Evolutionary conservation across 176 grass and related monocot genomes (phyloP).

Genomic region (Saccharum spontaneum): DNA sequence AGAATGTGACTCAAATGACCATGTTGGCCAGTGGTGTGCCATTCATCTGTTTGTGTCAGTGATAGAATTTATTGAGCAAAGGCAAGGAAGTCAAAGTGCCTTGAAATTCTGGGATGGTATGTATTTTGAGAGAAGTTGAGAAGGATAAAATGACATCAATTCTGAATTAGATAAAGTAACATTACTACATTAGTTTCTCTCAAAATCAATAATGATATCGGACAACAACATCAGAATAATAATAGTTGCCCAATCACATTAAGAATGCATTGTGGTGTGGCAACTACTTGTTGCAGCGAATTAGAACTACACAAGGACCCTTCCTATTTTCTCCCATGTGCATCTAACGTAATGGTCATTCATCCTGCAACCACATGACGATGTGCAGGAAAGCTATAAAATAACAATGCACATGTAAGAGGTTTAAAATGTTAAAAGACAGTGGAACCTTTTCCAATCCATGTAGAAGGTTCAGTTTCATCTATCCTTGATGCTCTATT

Average conservation of each 20-base stretch:
- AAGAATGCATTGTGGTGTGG: background rate
- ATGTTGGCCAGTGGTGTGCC: background rate
- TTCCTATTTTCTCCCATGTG: background rate
- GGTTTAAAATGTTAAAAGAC: constrained; percentile 16
- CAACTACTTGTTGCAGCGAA: constrained; percentile 5
- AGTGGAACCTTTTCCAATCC: constrained; percentile 87
- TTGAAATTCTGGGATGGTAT: background rate
- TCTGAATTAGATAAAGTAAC: background rate
- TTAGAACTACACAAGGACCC: background rate
- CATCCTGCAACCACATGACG: constrained; percentile 2
- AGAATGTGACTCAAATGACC: background rate
- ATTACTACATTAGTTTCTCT: background rate
- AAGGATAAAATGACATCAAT: background rate
- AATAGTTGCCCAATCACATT: background rate
- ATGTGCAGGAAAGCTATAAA: constrained; percentile 14
- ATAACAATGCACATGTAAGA: constrained; percentile 15
- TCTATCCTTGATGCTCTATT: constrained; percentile 97
- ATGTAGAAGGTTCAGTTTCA: constrained; percentile 82
- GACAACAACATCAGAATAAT: background rate
- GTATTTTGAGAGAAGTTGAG: background rate
- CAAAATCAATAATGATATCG: constrained; percentile 16
- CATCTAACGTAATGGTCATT: background rate
- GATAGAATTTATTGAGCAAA: background rate
- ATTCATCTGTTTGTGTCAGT: background rate
- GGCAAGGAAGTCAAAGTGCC: background rate